phyloP scores from a whole-genome alignment of 208 protist species.

The Naegleria lovaniensis region DNA sequence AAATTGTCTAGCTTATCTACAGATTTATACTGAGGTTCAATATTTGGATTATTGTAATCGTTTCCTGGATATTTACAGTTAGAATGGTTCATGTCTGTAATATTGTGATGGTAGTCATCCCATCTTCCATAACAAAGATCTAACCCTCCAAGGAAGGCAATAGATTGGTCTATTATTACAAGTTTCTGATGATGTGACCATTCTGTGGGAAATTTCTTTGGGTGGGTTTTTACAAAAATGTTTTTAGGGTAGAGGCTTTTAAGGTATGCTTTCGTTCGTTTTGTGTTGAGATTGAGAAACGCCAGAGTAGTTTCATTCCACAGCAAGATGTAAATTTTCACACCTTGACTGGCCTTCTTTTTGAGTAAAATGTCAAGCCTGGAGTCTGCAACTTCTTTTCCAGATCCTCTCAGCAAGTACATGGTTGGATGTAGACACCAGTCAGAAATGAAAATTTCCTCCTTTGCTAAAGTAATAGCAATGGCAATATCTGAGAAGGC shows the following conservation, averaged over 20 bases:
- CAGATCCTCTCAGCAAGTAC: constrained; percentile 25
- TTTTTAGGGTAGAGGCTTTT: constrained; percentile 31
- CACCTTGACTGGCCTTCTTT: constrained; percentile 30
- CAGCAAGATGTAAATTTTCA: constrained; percentile 37
- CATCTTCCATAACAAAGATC: constrained; percentile 34
- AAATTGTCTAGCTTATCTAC: not conserved
- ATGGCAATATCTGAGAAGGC: constrained; percentile 6
- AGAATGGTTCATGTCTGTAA: constrained; percentile 9
- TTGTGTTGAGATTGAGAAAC: not conserved
- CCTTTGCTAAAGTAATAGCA: constrained; percentile 13
- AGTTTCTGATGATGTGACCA: constrained; percentile 41
- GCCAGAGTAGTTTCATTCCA: constrained; percentile 32
- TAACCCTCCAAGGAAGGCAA: constrained; percentile 34
- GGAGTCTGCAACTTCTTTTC: not conserved
- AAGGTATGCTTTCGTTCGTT: constrained; percentile 23
- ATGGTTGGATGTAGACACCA: constrained; percentile 35
- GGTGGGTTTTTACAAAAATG: constrained; percentile 32
- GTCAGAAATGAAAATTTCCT: constrained; percentile 35
- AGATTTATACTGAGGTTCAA: not conserved
- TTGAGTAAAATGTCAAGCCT: constrained; percentile 35
- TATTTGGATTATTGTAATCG: constrained; percentile 31
- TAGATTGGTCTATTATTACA: constrained; percentile 32
- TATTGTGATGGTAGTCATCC: constrained; percentile 18
- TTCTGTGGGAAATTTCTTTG: constrained; percentile 8
- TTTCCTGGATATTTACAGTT: not conserved